Conservation (phyloP, 2,329 filamentous ascomycete species). For the Fusarium sp. region DNA sequence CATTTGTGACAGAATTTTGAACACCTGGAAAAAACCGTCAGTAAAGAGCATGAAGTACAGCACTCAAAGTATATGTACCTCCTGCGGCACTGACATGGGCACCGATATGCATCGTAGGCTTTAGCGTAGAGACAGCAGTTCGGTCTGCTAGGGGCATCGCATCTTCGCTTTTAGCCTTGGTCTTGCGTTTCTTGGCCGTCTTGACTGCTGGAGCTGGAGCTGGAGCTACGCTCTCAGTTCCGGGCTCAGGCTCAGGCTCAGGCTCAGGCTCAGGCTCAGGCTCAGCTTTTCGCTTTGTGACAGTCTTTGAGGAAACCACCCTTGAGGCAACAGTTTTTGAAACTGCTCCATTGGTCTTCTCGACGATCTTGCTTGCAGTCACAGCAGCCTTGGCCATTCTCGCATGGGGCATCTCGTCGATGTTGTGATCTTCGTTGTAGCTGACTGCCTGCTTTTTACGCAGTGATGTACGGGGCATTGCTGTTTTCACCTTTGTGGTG, state of each 20-base stretch:
- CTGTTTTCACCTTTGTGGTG: background rate
- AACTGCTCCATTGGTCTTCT: conserved; percentile 46
- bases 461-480: conserved; percentile 53
- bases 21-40: conserved; percentile 69
- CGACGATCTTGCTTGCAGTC: conserved; percentile 43
- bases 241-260: conserved; percentile 46
- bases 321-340: conserved; percentile 45
- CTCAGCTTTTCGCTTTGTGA: conserved; percentile 52
- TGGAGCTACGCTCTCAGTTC: conserved; percentile 40
- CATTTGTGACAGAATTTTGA: conserved; percentile 86
- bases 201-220: conserved; percentile 41
- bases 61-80: conserved; percentile 63
- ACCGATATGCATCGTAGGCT: conserved; percentile 82
- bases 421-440: conserved; percentile 50
- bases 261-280: conserved; percentile 48
- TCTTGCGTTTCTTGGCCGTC: conserved; percentile 59
- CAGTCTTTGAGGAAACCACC: conserved; percentile 39
- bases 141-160: conserved; percentile 75
- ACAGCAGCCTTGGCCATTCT: conserved; percentile 31
- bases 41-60: conserved; percentile 13
- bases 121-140: conserved; percentile 72
- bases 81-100: conserved; percentile 93
- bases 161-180: conserved; percentile 56
- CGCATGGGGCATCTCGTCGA: conserved; percentile 34
- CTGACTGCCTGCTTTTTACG: conserved; percentile 51